Percentiles rank a stretch among this genome's conserved stretches.
Conservation (phyloP, 768 basidiomycete species). For the Lentinula sp. region DNA sequence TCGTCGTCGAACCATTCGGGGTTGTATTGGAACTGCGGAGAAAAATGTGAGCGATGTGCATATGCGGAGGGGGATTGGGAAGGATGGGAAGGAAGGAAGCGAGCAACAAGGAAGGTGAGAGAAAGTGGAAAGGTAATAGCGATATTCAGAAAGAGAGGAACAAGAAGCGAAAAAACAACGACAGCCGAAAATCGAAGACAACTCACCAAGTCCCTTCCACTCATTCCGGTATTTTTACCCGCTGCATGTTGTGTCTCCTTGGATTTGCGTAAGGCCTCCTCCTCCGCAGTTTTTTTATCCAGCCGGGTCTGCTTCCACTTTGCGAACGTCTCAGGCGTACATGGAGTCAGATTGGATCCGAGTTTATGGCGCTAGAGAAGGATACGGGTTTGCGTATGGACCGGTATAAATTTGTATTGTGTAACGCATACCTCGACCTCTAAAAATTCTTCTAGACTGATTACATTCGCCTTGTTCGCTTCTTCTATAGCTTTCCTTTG, state of each 20-base stretch:
- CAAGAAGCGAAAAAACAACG: no score
- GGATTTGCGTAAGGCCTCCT: constrained; percentile 72
- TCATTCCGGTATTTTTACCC: constrained; percentile 91
- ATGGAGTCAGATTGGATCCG: constrained; percentile 83
- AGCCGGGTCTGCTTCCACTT: constrained; percentile 93
- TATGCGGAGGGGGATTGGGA: background rate
- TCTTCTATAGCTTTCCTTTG: constrained; percentile 91
- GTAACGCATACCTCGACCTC: constrained; percentile 78
- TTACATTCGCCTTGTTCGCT: constrained; percentile 81
- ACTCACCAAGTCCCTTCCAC: constrained; percentile 87
- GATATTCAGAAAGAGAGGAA: background rate
- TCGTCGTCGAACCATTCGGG: constrained; percentile 83
- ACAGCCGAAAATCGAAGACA: background rate
- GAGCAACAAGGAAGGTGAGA: background rate
- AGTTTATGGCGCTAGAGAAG: constrained; percentile 82
- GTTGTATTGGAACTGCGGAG: constrained; percentile 83
- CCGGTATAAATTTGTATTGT: no score
- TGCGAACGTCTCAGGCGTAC: constrained; percentile 87
- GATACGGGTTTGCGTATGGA: background rate
- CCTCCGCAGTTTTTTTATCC: constrained; percentile 92
- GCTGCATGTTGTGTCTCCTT: constrained; percentile 79
- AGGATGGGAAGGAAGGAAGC: no score
- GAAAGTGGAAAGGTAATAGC: background rate
- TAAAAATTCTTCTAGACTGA: constrained; percentile 94
- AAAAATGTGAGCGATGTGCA: background rate